Conservation (phyloP, 805 yeast genomes). For the Candida krabiensis region DNA sequence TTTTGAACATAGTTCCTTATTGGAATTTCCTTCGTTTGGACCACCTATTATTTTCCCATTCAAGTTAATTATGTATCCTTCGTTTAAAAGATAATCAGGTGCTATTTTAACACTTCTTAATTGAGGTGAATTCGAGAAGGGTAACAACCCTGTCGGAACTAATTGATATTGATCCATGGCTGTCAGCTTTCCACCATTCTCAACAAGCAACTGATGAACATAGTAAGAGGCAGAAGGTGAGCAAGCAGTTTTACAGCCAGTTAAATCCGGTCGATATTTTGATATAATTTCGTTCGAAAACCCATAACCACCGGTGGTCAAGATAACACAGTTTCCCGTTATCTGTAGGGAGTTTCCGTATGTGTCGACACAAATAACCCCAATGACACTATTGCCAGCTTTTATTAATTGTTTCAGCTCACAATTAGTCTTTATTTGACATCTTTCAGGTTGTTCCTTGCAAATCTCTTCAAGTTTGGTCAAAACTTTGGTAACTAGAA, state of each 20-base stretch:
- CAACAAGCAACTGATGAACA: constrained; percentile 52
- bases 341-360: constrained; percentile 26
- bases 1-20: constrained; percentile 10
- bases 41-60: constrained; percentile 11
- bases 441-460: constrained; percentile 38
- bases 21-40: constrained; percentile 2
- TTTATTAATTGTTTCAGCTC: constrained; percentile 40
- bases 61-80: constrained; percentile 10
- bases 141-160: constrained; percentile 63
- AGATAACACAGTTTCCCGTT: constrained; percentile 52
- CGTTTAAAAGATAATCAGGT: constrained; percentile 7
- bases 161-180: constrained; percentile 63
- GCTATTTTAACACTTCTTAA: constrained; percentile 3
- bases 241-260: constrained; percentile 53
- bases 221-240: constrained; percentile 51
- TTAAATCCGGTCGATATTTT: constrained; percentile 54
- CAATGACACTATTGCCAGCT: constrained; percentile 21
- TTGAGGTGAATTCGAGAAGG: constrained; percentile 29
- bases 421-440: constrained; percentile 30
- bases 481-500: constrained; percentile 51
- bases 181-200: constrained; percentile 49
- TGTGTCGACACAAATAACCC: constrained; percentile 27
- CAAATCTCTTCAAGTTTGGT: constrained; percentile 42
- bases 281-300: constrained; percentile 49
- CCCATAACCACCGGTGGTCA: constrained; percentile 69